These are phyloP conservation scores for Lentinula aciculospora DNA, from an alignment of 768 basidiomycete genomes.

Conservation along the genomic window DNA sequence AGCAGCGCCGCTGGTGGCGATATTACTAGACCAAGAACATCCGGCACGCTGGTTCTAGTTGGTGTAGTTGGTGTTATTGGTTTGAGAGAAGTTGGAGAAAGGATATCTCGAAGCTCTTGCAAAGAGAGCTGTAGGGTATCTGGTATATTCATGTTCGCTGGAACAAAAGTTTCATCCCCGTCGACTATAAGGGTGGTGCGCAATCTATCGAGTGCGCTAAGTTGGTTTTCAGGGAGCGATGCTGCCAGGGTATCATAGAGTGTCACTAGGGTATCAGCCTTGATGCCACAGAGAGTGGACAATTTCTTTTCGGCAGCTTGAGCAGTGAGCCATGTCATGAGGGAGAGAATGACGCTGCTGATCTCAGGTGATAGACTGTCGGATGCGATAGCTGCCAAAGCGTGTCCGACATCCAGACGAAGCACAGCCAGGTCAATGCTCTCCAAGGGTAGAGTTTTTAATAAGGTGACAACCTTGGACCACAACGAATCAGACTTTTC, in stretches of 20 bases:
- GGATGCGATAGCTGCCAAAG: conserved; percentile 21
- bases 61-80: conserved; percentile 45
- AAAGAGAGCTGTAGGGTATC: conserved; percentile 39
- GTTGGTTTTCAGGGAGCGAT: conserved; percentile 7
- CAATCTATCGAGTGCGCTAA: conserved; percentile 11
- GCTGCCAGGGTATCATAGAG: conserved; percentile 26
- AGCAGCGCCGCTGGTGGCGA: conserved; percentile 69
- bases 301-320: conserved; percentile 36
- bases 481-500: conserved; percentile 3
- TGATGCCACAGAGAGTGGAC: conserved; percentile 43
- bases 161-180: conserved; percentile 30
- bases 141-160: conserved; percentile 26
- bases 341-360: conserved; percentile 32
- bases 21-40: conserved; percentile 59
- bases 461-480: background rate
- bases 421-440: conserved; percentile 12
- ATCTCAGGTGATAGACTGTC: conserved; percentile 27
- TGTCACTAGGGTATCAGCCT: conserved; percentile 36
- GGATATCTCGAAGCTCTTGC: conserved; percentile 39
- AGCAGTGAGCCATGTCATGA: conserved; percentile 51
- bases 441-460: conserved; percentile 12
- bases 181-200: conserved; percentile 30
- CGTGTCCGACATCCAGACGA: conserved; percentile 27
- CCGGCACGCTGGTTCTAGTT: conserved; percentile 43
- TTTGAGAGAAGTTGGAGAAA: conserved; percentile 29